Evolutionary conservation across 805 yeast species (phyloP).

Genomic region (Ogataea polymorpha): DNA sequence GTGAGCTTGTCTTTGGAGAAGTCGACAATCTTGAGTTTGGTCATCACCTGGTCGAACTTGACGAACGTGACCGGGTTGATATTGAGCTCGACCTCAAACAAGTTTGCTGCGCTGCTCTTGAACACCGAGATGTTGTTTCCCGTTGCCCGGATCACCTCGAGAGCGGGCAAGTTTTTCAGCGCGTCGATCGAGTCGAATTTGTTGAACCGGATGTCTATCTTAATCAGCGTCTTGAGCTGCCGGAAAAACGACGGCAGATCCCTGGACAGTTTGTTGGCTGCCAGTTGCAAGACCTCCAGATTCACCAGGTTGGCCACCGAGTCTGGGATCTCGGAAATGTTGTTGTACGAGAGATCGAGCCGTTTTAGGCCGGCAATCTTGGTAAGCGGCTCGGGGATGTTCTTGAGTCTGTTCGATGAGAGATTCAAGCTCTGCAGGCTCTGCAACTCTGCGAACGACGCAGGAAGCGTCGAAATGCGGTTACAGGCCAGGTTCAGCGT

Average conservation of each 20-base stretch:
- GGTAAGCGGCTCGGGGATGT: conserved; percentile 64
- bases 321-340: conserved; percentile 57
- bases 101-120: conserved; percentile 55
- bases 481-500: conserved; percentile 72
- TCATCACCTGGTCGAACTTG: conserved; percentile 49
- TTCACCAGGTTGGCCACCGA: conserved; percentile 56
- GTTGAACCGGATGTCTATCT: conserved; percentile 78
- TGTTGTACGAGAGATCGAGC: conserved; percentile 81
- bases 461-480: conserved; percentile 61
- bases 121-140: conserved; percentile 74
- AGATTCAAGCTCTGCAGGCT: conserved; percentile 63
- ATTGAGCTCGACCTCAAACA: conserved; percentile 70
- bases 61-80: conserved; percentile 81
- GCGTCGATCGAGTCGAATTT: conserved; percentile 51
- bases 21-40: conserved; percentile 66
- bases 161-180: conserved; percentile 52
- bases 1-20: conserved; percentile 81
- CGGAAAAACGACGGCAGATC: conserved; percentile 52
- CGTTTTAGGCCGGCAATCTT: conserved; percentile 56
- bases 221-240: conserved; percentile 53
- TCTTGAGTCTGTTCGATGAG: conserved; percentile 69
- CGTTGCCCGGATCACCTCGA: conserved; percentile 71
- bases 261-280: conserved; percentile 64
- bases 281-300: conserved; percentile 66
- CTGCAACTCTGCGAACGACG: conserved; percentile 51